Evolutionary conservation across 306 rosid species (phyloP).

Genomic region (Citrullus colocynthis): DNA sequence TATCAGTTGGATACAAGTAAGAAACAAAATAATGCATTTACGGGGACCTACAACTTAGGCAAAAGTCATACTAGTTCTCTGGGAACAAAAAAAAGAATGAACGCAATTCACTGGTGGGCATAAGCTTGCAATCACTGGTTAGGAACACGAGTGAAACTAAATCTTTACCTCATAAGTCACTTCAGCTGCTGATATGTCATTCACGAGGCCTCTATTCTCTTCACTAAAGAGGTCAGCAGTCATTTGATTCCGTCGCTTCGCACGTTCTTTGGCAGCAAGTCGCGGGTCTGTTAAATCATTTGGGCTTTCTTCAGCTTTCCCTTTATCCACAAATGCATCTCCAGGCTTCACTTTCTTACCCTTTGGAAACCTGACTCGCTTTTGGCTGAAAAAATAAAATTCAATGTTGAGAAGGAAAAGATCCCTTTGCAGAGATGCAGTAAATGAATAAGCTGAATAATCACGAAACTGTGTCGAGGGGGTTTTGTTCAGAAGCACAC

Average conservation of each 20-base stretch:
- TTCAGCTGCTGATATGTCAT: conserved; percentile 42
- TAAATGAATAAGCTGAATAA: neutral
- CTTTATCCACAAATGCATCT: conserved; percentile 26
- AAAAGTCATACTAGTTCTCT: neutral
- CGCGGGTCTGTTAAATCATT: conserved; percentile 26
- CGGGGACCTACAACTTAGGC: neutral
- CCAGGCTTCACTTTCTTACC: conserved; percentile 67
- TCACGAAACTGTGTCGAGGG: neutral
- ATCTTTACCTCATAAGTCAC: conserved; percentile 42
- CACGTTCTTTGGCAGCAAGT: conserved; percentile 58
- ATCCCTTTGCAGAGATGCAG: neutral
- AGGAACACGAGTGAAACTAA: neutral
- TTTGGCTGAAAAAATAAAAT: conserved; percentile 1
- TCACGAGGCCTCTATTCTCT: conserved; percentile 26
- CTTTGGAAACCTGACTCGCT: conserved; percentile 78
- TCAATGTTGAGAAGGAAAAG: neutral
- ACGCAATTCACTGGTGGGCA: neutral
- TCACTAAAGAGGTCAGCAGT: conserved; percentile 46
- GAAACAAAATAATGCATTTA: neutral
- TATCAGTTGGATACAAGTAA: neutral
- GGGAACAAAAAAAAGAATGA: neutral
- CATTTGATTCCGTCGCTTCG: conserved; percentile 34
- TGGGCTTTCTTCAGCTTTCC: conserved; percentile 16
- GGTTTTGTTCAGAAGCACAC: neutral
- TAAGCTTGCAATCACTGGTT: neutral